These are phyloP conservation scores for Colletotrichum simmondsii DNA, from an alignment of 2,329 filamentous ascomycete species.

Conservation along the genomic window DNA sequence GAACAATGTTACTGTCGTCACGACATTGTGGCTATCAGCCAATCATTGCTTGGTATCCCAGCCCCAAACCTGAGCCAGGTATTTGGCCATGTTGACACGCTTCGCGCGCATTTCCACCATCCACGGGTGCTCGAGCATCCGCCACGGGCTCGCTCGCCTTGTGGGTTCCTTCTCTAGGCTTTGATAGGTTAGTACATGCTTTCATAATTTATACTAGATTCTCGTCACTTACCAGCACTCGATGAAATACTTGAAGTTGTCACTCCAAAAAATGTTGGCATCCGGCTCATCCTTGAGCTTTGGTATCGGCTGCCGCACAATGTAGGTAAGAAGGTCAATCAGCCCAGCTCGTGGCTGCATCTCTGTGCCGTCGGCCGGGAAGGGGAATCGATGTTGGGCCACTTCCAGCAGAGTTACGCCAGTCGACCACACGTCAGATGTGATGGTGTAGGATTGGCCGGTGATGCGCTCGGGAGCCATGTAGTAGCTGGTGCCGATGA, in stretches of 20 bases:
- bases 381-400: conserved; percentile 98
- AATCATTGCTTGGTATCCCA: conserved; percentile 73
- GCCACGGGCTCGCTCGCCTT: conserved; percentile 92
- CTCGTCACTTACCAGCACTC: conserved; percentile 89
- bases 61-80: conserved; percentile 94
- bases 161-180: conserved; percentile 94
- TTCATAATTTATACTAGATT: not conserved
- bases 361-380: conserved; percentile 95
- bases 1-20: not conserved
- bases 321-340: conserved; percentile 96
- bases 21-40: not conserved
- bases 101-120: conserved; percentile 96
- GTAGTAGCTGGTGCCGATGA: conserved; percentile 98
- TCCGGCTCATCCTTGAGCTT: conserved; percentile 95
- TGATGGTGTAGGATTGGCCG: conserved; percentile 97
- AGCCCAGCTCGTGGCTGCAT: conserved; percentile 93
- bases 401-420: conserved; percentile 98
- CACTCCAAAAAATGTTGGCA: conserved; percentile 91
- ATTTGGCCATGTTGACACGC: conserved; percentile 97
- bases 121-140: conserved; percentile 99
- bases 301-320: conserved; percentile 94
- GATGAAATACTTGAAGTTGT: conserved; percentile 99
- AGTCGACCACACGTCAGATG: conserved; percentile 97
- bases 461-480: conserved; percentile 99
- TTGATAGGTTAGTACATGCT: conserved; percentile 16